Evolutionary conservation across 1,139 yeast genomes (phyloP).

Genomic region (Diutina ranongensis): DNA sequence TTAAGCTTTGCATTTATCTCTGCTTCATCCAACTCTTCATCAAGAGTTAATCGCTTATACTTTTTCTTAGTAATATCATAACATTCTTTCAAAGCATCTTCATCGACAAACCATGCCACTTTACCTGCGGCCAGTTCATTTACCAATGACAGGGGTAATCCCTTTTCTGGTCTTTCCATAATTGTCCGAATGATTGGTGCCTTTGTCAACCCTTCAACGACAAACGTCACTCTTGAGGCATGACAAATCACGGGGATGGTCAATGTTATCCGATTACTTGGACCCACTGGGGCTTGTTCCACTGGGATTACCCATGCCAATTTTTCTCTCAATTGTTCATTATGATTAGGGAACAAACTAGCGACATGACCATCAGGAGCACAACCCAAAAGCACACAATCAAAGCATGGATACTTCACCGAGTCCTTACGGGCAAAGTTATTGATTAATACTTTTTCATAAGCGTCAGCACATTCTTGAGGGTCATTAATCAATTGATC

Average conservation of each 20-base stretch:
- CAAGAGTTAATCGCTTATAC: conserved; percentile 44
- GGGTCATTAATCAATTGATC: conserved; percentile 37
- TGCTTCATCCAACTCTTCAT: neutral
- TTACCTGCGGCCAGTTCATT: conserved; percentile 95
- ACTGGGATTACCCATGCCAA: conserved; percentile 97
- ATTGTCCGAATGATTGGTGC: conserved; percentile 88
- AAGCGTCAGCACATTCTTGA: conserved; percentile 36
- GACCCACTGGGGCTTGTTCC: conserved; percentile 85
- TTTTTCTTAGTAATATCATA: conserved; percentile 63
- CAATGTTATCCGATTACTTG: conserved; percentile 76
- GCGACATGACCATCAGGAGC: conserved; percentile 99
- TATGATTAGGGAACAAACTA: conserved; percentile 82
- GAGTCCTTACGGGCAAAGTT: conserved; percentile 96
- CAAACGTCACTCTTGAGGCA: conserved; percentile 85
- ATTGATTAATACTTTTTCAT: conserved; percentile 55
- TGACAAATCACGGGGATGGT: conserved; percentile 94
- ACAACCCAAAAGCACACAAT: conserved; percentile 80
- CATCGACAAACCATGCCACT: conserved; percentile 96
- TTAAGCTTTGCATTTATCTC: neutral
- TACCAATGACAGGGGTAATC: conserved; percentile 86
- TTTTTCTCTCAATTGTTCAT: conserved; percentile 75
- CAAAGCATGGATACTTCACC: conserved; percentile 91
- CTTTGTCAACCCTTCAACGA: conserved; percentile 91
- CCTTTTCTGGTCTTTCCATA: conserved; percentile 78
- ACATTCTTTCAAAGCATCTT: conserved; percentile 83